phyloP scores from a whole-genome alignment of 2,329 filamentous ascomycete species.

The Penicillium capsulatum region DNA sequence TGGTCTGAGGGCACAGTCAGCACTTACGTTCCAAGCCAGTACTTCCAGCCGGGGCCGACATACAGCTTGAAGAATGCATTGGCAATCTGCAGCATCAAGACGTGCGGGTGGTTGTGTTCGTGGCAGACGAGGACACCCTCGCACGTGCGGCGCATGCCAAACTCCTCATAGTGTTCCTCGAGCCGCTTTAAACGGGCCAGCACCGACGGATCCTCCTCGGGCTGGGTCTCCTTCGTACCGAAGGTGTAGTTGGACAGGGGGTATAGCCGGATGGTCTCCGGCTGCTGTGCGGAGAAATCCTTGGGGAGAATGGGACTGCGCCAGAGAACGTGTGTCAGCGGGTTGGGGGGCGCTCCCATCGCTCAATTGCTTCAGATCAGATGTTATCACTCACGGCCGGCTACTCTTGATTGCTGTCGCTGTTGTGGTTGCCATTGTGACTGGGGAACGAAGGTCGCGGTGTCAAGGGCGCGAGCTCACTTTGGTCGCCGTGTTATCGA shows the following conservation, averaged over 20 bases:
- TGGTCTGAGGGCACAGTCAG: conserved; percentile 49
- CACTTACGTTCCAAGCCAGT: background rate
- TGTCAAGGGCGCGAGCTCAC: conserved; percentile 4
- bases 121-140: conserved; percentile 97
- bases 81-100: conserved; percentile 97
- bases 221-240: conserved; percentile 95
- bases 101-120: conserved; percentile 98
- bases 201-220: conserved; percentile 94
- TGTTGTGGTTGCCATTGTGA: conserved; percentile 81
- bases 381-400: conserved; percentile 50
- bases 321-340: conserved; percentile 13
- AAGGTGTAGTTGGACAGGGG: conserved; percentile 99
- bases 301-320: conserved; percentile 68
- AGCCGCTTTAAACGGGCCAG: conserved; percentile 85
- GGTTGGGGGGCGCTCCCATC: background rate
- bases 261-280: conserved; percentile 82
- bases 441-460: background rate
- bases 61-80: conserved; percentile 98
- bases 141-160: conserved; percentile 96
- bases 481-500: conserved; percentile 12
- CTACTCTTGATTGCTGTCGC: conserved; percentile 69
- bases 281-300: conserved; percentile 84
- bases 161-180: conserved; percentile 86
- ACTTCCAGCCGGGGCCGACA: conserved; percentile 13
- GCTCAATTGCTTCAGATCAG: background rate